A percentile compares a stretch with the other conserved stretches of the same genome.
phyloP scores from a whole-genome alignment of 345 rosid genomes.

The Moringa oleifera region DNA sequence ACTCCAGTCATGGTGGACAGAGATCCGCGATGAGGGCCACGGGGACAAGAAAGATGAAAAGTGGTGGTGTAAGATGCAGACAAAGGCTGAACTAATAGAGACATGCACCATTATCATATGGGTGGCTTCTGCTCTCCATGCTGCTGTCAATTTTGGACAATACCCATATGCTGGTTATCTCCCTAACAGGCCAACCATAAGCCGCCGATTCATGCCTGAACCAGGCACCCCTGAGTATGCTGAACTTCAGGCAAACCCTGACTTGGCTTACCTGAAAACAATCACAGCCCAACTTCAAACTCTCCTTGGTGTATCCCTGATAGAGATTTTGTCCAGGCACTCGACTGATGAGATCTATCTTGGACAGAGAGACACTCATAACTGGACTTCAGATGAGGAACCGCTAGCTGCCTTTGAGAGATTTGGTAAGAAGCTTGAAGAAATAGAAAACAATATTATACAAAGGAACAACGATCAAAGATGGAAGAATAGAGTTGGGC shows the following conservation, averaged over 20 bases:
- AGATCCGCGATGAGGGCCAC: conserved; percentile 67
- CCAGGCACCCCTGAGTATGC: conserved; percentile 63
- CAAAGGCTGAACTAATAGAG: conserved; percentile 45
- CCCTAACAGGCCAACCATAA: conserved; percentile 83
- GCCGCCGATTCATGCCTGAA: conserved; percentile 94
- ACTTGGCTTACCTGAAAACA: conserved; percentile 64
- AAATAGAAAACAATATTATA: conserved; percentile 54
- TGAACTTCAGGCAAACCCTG: conserved; percentile 49
- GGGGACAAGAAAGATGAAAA: conserved; percentile 63
- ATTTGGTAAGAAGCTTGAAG: conserved; percentile 41
- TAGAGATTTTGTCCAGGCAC: conserved; percentile 78
- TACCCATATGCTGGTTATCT: conserved; percentile 95
- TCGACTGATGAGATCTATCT: conserved; percentile 81
- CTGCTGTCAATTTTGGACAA: conserved; percentile 94
- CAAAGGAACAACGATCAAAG: conserved; percentile 52
- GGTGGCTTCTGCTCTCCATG: conserved; percentile 94
- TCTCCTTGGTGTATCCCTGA: conserved; percentile 75
- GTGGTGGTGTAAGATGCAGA: conserved; percentile 82
- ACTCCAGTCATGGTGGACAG: conserved; percentile 88
- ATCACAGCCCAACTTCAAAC: conserved; percentile 91
- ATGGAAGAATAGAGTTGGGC: conserved; percentile 72
- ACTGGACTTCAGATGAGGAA: conserved; percentile 76
- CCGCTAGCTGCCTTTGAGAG: conserved; percentile 57
- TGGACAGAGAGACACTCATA: conserved; percentile 66
- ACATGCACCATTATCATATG: conserved; percentile 79